A percentile compares a stretch with the other conserved stretches of the same genome.
These are phyloP conservation scores for Citrus inodora DNA, from an alignment of 345 rosid species.

Conservation along the genomic window DNA sequence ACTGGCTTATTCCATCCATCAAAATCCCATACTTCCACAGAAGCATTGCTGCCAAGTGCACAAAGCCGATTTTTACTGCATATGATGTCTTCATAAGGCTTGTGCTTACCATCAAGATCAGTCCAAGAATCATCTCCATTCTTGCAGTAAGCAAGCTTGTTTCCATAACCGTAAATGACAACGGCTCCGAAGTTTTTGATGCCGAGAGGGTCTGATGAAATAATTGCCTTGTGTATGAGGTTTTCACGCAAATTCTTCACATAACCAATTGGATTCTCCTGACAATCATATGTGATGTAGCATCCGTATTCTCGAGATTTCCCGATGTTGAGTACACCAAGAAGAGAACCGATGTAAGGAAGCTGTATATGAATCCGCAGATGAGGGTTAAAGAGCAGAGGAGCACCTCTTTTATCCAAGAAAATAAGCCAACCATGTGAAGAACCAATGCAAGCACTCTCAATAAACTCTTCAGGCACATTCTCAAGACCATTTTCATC, in stretches of 20 bases:
- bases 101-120: neutral
- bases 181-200: neutral
- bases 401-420: neutral
- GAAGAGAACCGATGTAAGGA: neutral
- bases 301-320: neutral
- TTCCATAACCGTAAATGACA: neutral
- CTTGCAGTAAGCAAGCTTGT: neutral
- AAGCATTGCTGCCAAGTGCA: neutral
- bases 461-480: neutral
- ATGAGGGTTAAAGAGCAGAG: neutral
- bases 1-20: neutral
- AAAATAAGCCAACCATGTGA: neutral
- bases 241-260: neutral
- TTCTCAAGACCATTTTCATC: neutral
- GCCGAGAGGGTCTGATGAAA: neutral
- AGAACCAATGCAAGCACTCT: neutral
- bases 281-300: neutral
- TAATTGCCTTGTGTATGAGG: neutral
- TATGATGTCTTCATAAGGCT: neutral
- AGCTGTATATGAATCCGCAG: neutral
- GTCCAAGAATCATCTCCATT: neutral
- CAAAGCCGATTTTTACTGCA: neutral
- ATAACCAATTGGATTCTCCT: no score
- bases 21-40: slow-evolving; percentile 2
- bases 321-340: neutral